Evolutionary conservation across 176 grass and related monocot genomes (phyloP).

Genomic region (Musa acuminata): DNA sequence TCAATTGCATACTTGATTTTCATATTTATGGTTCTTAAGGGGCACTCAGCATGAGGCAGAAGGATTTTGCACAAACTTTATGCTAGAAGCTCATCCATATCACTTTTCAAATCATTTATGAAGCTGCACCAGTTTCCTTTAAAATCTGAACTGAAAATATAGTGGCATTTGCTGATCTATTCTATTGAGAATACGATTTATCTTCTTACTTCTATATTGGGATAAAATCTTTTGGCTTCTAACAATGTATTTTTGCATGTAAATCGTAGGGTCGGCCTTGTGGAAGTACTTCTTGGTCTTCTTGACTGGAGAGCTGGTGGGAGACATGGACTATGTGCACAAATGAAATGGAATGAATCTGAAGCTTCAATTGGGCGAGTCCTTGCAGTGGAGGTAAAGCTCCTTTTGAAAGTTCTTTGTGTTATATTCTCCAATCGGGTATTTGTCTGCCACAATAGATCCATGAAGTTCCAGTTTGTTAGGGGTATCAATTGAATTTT

Average conservation of each 20-base stretch:
- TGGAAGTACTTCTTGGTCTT: constrained; percentile 91
- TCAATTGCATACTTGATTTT: too few relatives aligned
- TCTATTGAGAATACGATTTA: background rate
- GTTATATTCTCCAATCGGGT: background rate
- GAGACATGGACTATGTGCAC: constrained; percentile 68
- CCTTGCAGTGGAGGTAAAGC: constrained; percentile 84
- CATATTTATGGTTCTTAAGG: too few relatives aligned
- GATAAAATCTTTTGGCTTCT: background rate
- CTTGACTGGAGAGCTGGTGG: constrained; percentile 97
- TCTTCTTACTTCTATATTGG: background rate
- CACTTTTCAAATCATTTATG: background rate
- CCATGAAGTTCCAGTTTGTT: too few relatives aligned
- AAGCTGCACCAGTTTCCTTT: background rate
- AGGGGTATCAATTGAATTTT: too few relatives aligned
- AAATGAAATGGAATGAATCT: constrained; percentile 99
- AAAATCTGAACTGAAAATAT: background rate
- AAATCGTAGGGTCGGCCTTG: constrained; percentile 73
- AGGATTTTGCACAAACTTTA: too few relatives aligned
- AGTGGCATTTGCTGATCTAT: background rate
- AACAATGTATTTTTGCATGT: background rate
- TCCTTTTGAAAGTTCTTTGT: background rate
- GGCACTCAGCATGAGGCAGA: too few relatives aligned
- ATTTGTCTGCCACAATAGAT: background rate
- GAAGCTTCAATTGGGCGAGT: constrained; percentile 96
- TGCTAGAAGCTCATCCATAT: background rate